phyloP scores from a whole-genome alignment of 192 early-diverging fungal genomes.

The Backusella sp. region DNA sequence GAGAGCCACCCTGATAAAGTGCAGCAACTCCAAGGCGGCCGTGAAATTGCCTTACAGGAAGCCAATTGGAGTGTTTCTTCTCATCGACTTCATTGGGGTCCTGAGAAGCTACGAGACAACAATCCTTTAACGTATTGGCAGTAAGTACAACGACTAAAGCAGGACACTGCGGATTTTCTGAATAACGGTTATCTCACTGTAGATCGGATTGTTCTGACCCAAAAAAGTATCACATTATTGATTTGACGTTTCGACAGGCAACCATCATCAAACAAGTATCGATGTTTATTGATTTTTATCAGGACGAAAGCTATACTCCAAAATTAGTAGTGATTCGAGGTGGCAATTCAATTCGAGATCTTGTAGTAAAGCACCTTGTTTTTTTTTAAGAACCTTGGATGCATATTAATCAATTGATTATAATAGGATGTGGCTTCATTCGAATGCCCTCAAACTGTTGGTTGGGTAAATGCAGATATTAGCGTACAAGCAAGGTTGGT shows the following conservation, averaged over 20 bases:
- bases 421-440: slow-evolving; percentile 47
- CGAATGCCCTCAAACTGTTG: slow-evolving; percentile 55
- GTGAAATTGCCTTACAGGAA: slow-evolving; percentile 56
- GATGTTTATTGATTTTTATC: slow-evolving; percentile 65
- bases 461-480: slow-evolving; percentile 70
- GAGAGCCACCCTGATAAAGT: slow-evolving; percentile 17
- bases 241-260: slow-evolving; percentile 64
- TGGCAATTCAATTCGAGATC: slow-evolving; percentile 65
- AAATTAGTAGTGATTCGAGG: slow-evolving; percentile 59
- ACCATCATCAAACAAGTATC: slow-evolving; percentile 62
- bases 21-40: slow-evolving; percentile 35
- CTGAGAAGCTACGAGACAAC: slow-evolving; percentile 65
- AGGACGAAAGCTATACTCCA: slow-evolving; percentile 87
- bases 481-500: slow-evolving; percentile 20
- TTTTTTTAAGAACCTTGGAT: neutral
- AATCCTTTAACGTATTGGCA: slow-evolving; percentile 80
- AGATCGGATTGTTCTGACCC: slow-evolving; percentile 62
- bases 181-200: neutral
- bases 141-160: slow-evolving; percentile 31
- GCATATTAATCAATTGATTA: neutral
- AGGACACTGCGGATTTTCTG: neutral
- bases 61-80: slow-evolving; percentile 73
- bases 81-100: slow-evolving; percentile 57
- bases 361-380: slow-evolving; percentile 41
- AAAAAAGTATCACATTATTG: slow-evolving; percentile 71